phyloP scores from a whole-genome alignment of 192 early-diverging fungal genomes.

The Entrophospora sp. region DNA sequence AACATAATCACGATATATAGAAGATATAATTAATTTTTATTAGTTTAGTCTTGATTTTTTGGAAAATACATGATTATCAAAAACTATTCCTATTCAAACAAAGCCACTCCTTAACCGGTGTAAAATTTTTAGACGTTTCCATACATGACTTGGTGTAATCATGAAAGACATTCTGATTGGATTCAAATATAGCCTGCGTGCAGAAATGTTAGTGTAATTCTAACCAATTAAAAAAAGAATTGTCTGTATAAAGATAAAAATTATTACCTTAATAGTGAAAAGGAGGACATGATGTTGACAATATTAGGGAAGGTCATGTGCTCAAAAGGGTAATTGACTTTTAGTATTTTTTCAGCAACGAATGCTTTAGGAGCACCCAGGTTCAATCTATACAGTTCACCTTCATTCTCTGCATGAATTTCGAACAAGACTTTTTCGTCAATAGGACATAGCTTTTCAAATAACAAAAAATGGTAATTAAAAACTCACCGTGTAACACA shows the following conservation, averaged over 20 bases:
- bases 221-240: neutral
- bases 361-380: neutral
- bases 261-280: neutral
- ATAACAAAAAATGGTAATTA: neutral
- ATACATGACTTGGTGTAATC: neutral
- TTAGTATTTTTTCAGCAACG: neutral
- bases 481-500: neutral
- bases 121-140: neutral
- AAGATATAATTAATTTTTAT: no score
- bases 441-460: neutral
- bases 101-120: neutral
- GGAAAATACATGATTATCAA: no score
- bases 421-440: neutral
- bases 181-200: neutral
- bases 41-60: no score
- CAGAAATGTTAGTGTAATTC: neutral
- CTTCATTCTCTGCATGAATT: neutral
- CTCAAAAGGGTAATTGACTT: neutral
- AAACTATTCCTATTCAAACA: neutral
- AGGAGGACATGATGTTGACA: neutral
- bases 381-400: neutral
- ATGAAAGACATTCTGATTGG: neutral
- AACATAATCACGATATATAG: no score
- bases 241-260: neutral
- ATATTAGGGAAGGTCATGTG: neutral